Evolutionary conservation across 2,329 filamentous ascomycete genomes (phyloP), one percentile per base, ranked within the genome.

Genomic region (Fusarium graminum): DNA sequence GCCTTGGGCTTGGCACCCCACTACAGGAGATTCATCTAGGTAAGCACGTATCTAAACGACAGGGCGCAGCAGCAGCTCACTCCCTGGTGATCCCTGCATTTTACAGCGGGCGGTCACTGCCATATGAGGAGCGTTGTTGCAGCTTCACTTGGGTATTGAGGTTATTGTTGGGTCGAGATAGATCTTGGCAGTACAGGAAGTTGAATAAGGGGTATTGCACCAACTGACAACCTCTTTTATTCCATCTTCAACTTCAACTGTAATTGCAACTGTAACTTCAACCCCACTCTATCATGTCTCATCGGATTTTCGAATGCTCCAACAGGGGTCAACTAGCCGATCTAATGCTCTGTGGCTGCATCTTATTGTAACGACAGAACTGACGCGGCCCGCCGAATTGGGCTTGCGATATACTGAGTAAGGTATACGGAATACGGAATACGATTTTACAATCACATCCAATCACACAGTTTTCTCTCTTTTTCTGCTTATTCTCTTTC

Each of bases 341-440:
- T 52, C 40, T 45, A 52, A 52, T 45, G 46, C 36, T 32, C 34
- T 34, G 40, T 46, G 14, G 46, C 43, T 28, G 41, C 13, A 39
- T 61, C 41, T 59, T 52, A 54, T 44, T 59, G 32, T 19, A 38
- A 60, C 39, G 22, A 60, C 34, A 42, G 29, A 9, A 29, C 39
- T 43, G 36, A 44, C 29, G 34, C 34, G 47, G 49, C 29, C 56
- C 34, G 46, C 30, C 17, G 17, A 42, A 61, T 61, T 61, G 30
- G 43, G 36, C 54, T 61, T 61, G 34, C 34, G 34, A 36, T n/a
- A 36, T 36, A 36, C 16, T 16, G 34, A 9, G 34, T 17, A 36
- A 16, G 9, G 41, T 57, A 28, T 22, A 39, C 28, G 40, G 41
- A 38, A 60, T 61, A 61, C 56, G 56, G 56, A 26, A 29, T 60